phyloP scores from a whole-genome alignment of 2,329 filamentous ascomycete species.

The Amauroascus niger region DNA sequence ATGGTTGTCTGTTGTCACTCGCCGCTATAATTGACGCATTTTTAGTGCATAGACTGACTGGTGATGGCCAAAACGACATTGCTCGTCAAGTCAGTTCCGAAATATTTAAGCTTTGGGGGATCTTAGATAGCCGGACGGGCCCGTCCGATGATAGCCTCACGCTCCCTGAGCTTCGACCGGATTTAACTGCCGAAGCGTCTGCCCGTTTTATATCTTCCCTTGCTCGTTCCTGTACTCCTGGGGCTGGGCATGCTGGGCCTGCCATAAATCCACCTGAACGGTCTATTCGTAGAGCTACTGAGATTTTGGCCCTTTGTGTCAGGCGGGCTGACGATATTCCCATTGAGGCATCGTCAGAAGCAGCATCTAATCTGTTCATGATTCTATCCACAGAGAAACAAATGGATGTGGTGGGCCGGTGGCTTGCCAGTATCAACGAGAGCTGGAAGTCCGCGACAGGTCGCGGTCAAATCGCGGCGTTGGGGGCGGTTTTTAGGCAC shows the following conservation, averaged over 20 bases:
- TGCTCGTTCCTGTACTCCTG: slow-evolving; percentile 21
- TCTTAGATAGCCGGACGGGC: slow-evolving; percentile 27
- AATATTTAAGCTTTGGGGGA: slow-evolving; percentile 31
- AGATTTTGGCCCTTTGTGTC: slow-evolving; percentile 33
- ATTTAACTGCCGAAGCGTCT: slow-evolving; percentile 35
- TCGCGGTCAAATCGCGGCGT: slow-evolving; percentile 36
- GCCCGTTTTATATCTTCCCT: slow-evolving; percentile 34
- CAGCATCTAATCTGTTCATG: slow-evolving; percentile 33
- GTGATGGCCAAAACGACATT: slow-evolving; percentile 18
- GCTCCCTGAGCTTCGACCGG: slow-evolving; percentile 31
- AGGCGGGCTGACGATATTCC: slow-evolving; percentile 33
- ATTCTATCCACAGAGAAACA: slow-evolving; percentile 28
- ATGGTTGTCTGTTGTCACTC: slow-evolving; percentile 37
- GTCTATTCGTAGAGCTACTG: slow-evolving; percentile 25
- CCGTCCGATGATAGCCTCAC: slow-evolving; percentile 34
- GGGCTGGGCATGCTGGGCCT: slow-evolving; percentile 6
- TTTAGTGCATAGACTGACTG: slow-evolving; percentile 17
- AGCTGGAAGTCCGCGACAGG: slow-evolving; percentile 33
- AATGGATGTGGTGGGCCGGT: slow-evolving; percentile 29
- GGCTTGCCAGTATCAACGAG: slow-evolving; percentile 32
- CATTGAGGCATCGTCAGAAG: slow-evolving; percentile 34
- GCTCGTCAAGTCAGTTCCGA: slow-evolving; percentile 24
- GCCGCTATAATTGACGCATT: slow-evolving; percentile 32
- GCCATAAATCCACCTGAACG: slow-evolving; percentile 17
- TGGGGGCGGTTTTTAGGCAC: slow-evolving; percentile 33